Evolutionary conservation across 2,329 filamentous ascomycete genomes (phyloP).

Genomic region (Diaporthe nobilis): DNA sequence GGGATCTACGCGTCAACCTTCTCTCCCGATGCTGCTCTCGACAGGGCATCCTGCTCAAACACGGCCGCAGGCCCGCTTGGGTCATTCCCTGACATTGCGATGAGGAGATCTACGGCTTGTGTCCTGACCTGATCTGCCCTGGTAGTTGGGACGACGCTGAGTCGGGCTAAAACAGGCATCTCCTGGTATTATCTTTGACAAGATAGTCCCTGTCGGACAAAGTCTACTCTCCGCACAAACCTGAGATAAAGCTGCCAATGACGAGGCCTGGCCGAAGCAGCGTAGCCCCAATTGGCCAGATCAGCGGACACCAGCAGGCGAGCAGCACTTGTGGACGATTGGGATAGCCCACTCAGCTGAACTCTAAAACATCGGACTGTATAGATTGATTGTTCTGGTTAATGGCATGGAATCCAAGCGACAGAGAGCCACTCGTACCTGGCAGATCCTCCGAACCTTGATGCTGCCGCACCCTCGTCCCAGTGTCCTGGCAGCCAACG

Average conservation of each 20-base stretch:
- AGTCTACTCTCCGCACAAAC: conserved; percentile 15
- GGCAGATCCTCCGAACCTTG: conserved; percentile 34
- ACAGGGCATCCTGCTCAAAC: conserved; percentile 7
- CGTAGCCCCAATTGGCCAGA: neutral
- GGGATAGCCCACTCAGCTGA: conserved; percentile 16
- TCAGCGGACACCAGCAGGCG: neutral
- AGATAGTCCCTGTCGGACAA: conserved; percentile 20
- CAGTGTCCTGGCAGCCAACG: conserved; percentile 19
- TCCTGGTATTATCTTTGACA: neutral
- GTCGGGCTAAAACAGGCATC: neutral
- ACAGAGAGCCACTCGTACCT: conserved; percentile 16
- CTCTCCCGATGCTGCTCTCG: conserved; percentile 24
- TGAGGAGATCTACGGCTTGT: conserved; percentile 2
- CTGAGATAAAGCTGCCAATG: conserved; percentile 23
- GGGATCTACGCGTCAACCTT: conserved; percentile 38
- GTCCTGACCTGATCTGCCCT: conserved; percentile 2
- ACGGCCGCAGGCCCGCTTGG: neutral
- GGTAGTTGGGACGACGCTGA: conserved; percentile 21
- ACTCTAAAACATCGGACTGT: conserved; percentile 28
- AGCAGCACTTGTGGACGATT: neutral
- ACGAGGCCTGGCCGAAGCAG: conserved; percentile 8
- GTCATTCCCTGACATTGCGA: neutral
- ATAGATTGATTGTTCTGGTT: conserved; percentile 18
- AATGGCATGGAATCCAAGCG: conserved; percentile 31
- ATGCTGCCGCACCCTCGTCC: conserved; percentile 18